Evolutionary conservation across 1,139 yeast genomes (phyloP).

Genomic region (Arxiozyma slooffiae): DNA sequence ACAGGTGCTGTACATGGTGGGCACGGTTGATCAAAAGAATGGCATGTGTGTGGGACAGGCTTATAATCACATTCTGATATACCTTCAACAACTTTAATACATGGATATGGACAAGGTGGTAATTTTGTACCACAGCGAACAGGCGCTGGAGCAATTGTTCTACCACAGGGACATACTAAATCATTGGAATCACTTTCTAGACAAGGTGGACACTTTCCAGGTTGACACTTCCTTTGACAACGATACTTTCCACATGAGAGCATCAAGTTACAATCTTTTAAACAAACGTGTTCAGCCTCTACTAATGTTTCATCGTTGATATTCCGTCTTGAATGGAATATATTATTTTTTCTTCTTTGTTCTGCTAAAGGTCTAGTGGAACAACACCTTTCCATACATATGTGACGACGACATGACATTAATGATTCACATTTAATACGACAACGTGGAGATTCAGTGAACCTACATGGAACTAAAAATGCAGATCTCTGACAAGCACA

Average conservation of each 20-base stretch:
- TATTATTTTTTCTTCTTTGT: conserved; percentile 42
- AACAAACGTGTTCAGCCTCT: conserved; percentile 73
- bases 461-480: conserved; percentile 55
- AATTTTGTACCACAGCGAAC: conserved; percentile 75
- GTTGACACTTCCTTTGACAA: conserved; percentile 70
- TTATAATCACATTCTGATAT: conserved; percentile 64
- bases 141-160: conserved; percentile 72
- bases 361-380: conserved; percentile 53
- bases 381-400: conserved; percentile 65
- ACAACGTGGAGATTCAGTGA: conserved; percentile 53
- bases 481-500: conserved; percentile 34
- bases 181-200: conserved; percentile 77
- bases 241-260: conserved; percentile 64
- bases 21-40: conserved; percentile 50
- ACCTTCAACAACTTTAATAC: conserved; percentile 38
- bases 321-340: conserved; percentile 29
- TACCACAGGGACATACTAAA: conserved; percentile 75
- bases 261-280: conserved; percentile 54
- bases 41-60: conserved; percentile 70
- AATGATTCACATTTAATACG: conserved; percentile 65
- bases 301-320: conserved; percentile 47
- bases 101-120: conserved; percentile 61
- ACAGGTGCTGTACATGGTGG: conserved; percentile 71
- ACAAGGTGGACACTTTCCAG: conserved; percentile 79
- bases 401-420: conserved; percentile 73